Evolutionary conservation across 2,329 filamentous ascomycete genomes (phyloP), one percentile per base, ranked within the genome.

Genomic region (Xylariaceae sp.): DNA sequence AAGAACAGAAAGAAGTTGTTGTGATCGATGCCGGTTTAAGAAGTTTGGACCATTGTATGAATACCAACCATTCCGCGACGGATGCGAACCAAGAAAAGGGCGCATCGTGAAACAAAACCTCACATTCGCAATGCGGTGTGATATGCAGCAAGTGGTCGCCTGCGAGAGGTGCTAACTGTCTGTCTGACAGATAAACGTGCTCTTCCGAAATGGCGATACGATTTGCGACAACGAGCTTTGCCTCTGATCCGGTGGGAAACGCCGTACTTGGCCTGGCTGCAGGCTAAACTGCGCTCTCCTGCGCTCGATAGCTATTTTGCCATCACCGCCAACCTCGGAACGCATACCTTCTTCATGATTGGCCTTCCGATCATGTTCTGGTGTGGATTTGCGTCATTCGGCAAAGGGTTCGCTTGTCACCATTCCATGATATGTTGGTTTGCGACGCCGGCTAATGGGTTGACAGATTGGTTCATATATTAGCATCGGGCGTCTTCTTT

Each of bases 261-360:
- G 35, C 93, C 92, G 1, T 94, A 96, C 75, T 86, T 99, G 15
- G 93, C 93, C 59, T 88, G 84, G 77, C 78, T 96, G 71, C 94
- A 99, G 80, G 82, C 87, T 66, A 85, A 80, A 72, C 75, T 93
- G 72, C 89, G 93, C 70, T 88, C 90, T 17, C 90, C 91, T 0
- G 83, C 89, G 7, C 86, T 97, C 69, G 94, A 99, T 75, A 90
- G 90, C 63, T 99, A 97, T 78, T 99, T 99, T 75, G 93, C 94
- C 54, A 90, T 95, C 66, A 96, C 92, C 0, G 94, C 94, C 64
- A 99, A 97, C 74, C 83, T 97, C 57, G 91, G 94, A 66, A 99
- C 94, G 0, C 94, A 99, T 76, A 99, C 94, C 0, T 97, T 97
- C 78, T 99, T 97, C 80, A 97, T 97, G 92, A 83, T 96, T 66